phyloP scores from a whole-genome alignment of 2,329 filamentous ascomycete genomes.

The Aspergillus tamarii region DNA sequence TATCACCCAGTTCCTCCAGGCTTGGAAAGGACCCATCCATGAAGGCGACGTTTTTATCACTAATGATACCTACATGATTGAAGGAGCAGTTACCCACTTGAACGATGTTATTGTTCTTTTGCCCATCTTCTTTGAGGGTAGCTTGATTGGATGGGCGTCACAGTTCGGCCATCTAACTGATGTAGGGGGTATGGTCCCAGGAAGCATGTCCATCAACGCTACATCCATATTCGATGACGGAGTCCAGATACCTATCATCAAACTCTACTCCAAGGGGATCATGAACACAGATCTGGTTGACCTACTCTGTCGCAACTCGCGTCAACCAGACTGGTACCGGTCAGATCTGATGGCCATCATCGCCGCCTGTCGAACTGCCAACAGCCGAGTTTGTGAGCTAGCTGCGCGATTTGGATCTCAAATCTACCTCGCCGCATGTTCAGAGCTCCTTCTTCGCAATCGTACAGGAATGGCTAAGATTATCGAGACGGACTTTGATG shows the following conservation, averaged over 20 bases:
- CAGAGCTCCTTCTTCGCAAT: conserved; percentile 50
- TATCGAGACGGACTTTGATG: conserved; percentile 50
- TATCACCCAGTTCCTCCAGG: conserved; percentile 51
- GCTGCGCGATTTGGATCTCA: conserved; percentile 49
- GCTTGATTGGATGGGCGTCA: conserved; percentile 53
- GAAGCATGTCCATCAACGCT: conserved; percentile 55
- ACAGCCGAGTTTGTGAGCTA: conserved; percentile 50
- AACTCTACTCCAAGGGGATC: conserved; percentile 49
- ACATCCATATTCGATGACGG: conserved; percentile 55
- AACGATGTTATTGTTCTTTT: conserved; percentile 56
- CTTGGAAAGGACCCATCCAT: conserved; percentile 52
- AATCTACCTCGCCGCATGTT: conserved; percentile 51
- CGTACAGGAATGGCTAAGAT: conserved; percentile 49
- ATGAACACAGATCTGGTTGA: conserved; percentile 51
- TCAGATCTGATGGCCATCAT: conserved; percentile 53
- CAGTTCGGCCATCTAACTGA: conserved; percentile 56
- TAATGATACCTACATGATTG: conserved; percentile 54
- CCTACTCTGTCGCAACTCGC: conserved; percentile 53
- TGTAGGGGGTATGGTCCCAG: conserved; percentile 52
- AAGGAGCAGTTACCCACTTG: conserved; percentile 54
- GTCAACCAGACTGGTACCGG: conserved; percentile 54
- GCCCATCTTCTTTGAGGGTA: conserved; percentile 50
- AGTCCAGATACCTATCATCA: conserved; percentile 54
- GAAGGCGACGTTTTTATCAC: conserved; percentile 57
- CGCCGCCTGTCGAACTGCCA: conserved; percentile 51